These are phyloP conservation scores for Teratosphaeria gauchensis DNA, from an alignment of 2,329 filamentous ascomycete species.

Conservation along the genomic window DNA sequence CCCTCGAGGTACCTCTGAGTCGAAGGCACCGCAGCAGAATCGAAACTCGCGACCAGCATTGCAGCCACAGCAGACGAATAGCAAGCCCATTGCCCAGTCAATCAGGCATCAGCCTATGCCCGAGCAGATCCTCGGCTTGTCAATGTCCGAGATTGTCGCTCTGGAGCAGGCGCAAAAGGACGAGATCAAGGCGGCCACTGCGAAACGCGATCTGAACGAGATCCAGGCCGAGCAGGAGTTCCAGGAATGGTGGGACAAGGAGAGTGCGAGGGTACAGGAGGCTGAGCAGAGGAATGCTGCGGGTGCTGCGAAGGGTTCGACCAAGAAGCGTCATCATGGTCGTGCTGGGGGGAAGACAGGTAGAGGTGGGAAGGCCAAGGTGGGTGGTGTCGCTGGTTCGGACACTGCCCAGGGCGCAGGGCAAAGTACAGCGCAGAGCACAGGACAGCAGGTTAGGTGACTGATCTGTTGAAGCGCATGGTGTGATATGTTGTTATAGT, in stretches of 20 bases:
- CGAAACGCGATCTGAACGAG: conserved; percentile 81
- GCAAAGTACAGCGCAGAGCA: not conserved
- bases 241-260: conserved; percentile 91
- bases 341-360: conserved; percentile 10
- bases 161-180: conserved; percentile 81
- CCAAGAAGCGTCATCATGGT: conserved; percentile 10
- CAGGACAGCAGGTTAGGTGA: not conserved
- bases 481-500: not conserved
- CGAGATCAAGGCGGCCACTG: conserved; percentile 68
- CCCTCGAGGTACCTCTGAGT: conserved; percentile 10
- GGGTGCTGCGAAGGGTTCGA: conserved; percentile 2
- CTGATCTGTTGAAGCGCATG: not conserved
- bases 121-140: conserved; percentile 58
- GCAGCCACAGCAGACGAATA: conserved; percentile 20
- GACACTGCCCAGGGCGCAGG: not conserved
- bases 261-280: conserved; percentile 54
- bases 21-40: conserved; percentile 12
- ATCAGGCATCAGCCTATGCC: conserved; percentile 46
- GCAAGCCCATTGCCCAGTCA: conserved; percentile 32
- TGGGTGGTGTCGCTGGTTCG: not conserved
- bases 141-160: conserved; percentile 78
- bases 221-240: conserved; percentile 97
- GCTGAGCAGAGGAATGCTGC: conserved; percentile 13
- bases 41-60: not conserved
- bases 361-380: conserved; percentile 1